These are phyloP conservation scores for Trichoderma koningii DNA, from an alignment of 2,329 filamentous ascomycete genomes.

Conservation along the genomic window DNA sequence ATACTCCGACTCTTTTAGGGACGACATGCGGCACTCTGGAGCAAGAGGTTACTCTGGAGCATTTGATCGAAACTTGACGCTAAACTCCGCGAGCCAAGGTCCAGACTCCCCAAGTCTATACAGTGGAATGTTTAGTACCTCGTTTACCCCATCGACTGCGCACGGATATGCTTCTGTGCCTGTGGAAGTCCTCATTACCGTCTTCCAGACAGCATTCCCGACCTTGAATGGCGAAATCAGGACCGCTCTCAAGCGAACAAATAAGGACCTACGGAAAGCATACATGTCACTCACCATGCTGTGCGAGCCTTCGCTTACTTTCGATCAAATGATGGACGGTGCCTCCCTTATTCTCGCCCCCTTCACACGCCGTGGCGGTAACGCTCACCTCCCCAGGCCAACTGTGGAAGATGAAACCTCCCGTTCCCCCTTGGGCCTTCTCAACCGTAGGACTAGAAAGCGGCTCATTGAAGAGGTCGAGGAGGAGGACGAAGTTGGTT, in stretches of 20 bases:
- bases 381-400: background rate
- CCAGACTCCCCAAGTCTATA: background rate
- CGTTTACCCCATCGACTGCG: background rate
- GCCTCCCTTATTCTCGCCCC: slow-evolving; percentile 6
- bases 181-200: slow-evolving; percentile 40
- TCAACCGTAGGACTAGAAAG: slow-evolving; percentile 14
- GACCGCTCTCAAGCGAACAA: slow-evolving; percentile 35
- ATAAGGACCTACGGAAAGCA: slow-evolving; percentile 42
- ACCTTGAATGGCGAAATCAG: slow-evolving; percentile 42
- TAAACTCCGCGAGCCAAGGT: background rate
- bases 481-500: slow-evolving; percentile 1
- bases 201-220: slow-evolving; percentile 49
- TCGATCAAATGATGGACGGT: slow-evolving; percentile 40
- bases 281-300: slow-evolving; percentile 42
- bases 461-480: slow-evolving; percentile 37
- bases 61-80: slow-evolving; percentile 31
- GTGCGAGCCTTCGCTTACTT: slow-evolving; percentile 39
- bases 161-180: slow-evolving; percentile 6
- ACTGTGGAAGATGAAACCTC: background rate
- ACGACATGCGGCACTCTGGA: slow-evolving; percentile 30
- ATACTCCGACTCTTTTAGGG: slow-evolving; percentile 2
- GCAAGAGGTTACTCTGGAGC: slow-evolving; percentile 30
- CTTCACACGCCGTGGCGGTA: background rate
- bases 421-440: background rate
- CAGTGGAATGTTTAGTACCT: background rate